phyloP scores from a whole-genome alignment of 1,284 basidiomycete genomes.

The Serendipita sp. region DNA sequence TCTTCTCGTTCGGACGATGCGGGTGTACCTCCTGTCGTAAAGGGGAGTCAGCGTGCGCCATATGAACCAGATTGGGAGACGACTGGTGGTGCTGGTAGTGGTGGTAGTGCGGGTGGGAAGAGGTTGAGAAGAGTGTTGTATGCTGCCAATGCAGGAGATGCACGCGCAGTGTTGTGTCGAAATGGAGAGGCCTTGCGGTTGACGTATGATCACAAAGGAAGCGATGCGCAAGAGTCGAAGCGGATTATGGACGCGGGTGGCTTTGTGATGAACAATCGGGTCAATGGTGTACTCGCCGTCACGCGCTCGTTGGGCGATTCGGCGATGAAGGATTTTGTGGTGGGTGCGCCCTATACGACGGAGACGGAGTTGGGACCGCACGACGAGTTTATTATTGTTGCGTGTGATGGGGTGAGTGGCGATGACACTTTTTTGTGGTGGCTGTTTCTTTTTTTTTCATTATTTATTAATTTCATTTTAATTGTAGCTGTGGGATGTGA shows the following conservation, averaged over 20 bases:
- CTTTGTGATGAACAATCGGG: constrained; percentile 96
- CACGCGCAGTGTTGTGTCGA: constrained; percentile 78
- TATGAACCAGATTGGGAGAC: background rate
- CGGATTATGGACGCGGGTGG: constrained; percentile 96
- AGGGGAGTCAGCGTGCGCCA: background rate
- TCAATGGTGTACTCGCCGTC: constrained; percentile 91
- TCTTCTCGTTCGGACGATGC: background rate
- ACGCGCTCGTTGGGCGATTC: constrained; percentile 93
- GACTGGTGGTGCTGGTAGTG: background rate
- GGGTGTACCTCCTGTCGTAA: background rate
- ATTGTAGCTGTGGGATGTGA: constrained; percentile 90
- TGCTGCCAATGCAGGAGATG: constrained; percentile 93
- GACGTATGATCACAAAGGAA: constrained; percentile 98
- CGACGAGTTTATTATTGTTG: constrained; percentile 91
- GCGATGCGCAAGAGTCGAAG: constrained; percentile 93
- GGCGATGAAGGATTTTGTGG: constrained; percentile 99
- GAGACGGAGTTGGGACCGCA: constrained; percentile 83
- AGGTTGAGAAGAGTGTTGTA: constrained; percentile 67
- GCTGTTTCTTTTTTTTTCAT: constrained; percentile 14
- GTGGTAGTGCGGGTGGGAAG: constrained; percentile 10
- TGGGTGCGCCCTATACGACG: constrained; percentile 95
- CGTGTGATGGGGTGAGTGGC: constrained; percentile 83
- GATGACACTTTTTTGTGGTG: too few species aligned
- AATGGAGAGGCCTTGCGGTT: constrained; percentile 81
- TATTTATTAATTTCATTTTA: background rate